phyloP scores from a whole-genome alignment of 1,284 basidiomycete species.

The Trametes pubescens region DNA sequence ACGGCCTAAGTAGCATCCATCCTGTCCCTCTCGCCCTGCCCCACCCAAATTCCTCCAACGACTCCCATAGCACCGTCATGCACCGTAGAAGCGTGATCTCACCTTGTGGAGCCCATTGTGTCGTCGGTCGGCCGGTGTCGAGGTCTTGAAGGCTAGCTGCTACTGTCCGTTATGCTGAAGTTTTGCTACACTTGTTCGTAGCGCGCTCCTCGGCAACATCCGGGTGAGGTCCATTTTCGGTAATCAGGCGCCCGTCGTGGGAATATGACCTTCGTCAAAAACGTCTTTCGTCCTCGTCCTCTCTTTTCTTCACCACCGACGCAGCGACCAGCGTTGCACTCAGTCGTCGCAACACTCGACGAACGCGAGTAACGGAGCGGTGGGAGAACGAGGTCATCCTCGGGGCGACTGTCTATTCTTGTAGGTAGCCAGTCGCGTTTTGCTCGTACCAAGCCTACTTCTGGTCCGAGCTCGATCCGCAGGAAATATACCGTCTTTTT shows the following conservation, averaged over 20 bases:
- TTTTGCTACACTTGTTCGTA: conserved; percentile 16
- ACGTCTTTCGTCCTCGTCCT: conserved; percentile 1
- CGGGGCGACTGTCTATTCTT: conserved; percentile 31
- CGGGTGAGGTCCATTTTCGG: conserved; percentile 12
- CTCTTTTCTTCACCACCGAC: conserved; percentile 45
- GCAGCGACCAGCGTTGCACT: conserved; percentile 53
- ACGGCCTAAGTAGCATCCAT: conserved; percentile 45
- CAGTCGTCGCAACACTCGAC: conserved; percentile 45
- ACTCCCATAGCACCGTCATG: conserved; percentile 25
- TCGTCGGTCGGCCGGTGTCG: conserved; percentile 47
- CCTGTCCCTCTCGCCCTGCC: conserved; percentile 37
- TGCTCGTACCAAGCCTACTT: conserved; percentile 34
- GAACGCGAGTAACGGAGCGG: conserved; percentile 56
- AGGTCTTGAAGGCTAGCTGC: conserved; percentile 37
- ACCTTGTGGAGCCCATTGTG: conserved; percentile 81
- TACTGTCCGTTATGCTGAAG: conserved; percentile 19
- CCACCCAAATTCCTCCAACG: conserved; percentile 28
- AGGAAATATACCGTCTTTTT: conserved; percentile 38
- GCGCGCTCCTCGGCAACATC: conserved; percentile 20
- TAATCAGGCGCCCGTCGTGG: conserved; percentile 25
- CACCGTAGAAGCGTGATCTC: conserved; percentile 45
- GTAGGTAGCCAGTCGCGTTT: conserved; percentile 36
- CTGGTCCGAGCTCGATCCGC: conserved; percentile 36
- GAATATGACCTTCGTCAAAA: conserved; percentile 11
- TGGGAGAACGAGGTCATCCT: conserved; percentile 45